phyloP scores from a whole-genome alignment of 1,284 basidiomycete species.

The Moniliophthora roreri region DNA sequence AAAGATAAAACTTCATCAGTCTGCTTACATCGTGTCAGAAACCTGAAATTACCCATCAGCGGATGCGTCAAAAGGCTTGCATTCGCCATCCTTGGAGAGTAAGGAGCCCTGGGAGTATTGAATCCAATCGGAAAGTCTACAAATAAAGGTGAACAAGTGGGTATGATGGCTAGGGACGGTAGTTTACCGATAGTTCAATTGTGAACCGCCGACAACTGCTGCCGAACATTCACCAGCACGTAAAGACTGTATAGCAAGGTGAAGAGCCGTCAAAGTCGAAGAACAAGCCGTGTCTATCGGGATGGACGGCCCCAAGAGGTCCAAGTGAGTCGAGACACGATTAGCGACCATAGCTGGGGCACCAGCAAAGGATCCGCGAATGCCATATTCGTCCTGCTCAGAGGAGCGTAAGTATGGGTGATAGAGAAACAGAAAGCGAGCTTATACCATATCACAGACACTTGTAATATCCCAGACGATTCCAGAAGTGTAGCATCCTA shows the following conservation, averaged over 20 bases:
- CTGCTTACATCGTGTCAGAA: too few relatives aligned
- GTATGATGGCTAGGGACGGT: neutral
- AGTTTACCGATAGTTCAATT: conserved; percentile 31
- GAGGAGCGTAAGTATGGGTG: too few relatives aligned
- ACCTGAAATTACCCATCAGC: conserved; percentile 36
- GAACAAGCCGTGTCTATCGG: conserved; percentile 35
- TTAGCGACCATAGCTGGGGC: conserved; percentile 31
- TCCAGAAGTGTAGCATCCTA: conserved; percentile 33
- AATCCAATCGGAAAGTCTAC: conserved; percentile 12
- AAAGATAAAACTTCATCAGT: conserved; percentile 1
- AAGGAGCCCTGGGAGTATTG: conserved; percentile 27
- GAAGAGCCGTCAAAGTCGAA: conserved; percentile 30
- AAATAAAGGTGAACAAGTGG: conserved; percentile 15
- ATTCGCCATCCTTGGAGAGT: conserved; percentile 32
- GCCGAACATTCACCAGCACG: conserved; percentile 32
- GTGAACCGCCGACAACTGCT: conserved; percentile 34
- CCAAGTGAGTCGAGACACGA: conserved; percentile 32
- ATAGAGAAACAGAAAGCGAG: too few relatives aligned
- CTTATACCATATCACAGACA: neutral
- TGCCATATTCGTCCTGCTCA: conserved; percentile 31
- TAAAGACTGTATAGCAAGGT: conserved; percentile 35
- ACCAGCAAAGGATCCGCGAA: conserved; percentile 25
- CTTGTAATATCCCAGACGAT: conserved; percentile 17
- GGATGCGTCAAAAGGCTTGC: conserved; percentile 34
- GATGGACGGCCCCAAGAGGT: conserved; percentile 33